Percentiles rank a stretch among this genome's conserved stretches.
These are phyloP conservation scores for Chamaecyparis obtusa DNA, from an alignment of 75 land plant species.

Conservation along the genomic window DNA sequence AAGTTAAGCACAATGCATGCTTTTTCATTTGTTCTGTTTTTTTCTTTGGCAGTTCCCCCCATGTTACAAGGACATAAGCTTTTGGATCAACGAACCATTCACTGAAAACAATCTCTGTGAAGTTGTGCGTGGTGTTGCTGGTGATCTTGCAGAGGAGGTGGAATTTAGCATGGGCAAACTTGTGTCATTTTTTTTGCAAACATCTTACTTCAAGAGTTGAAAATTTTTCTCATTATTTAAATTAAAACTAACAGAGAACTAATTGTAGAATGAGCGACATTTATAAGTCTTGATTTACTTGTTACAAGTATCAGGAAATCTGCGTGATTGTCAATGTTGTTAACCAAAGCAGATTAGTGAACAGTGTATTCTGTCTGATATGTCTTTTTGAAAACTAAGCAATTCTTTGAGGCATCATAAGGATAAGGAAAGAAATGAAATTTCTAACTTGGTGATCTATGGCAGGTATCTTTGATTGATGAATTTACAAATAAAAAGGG, in stretches of 20 bases:
- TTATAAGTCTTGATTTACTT: neutral
- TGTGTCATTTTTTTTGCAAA: neutral
- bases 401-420: neutral
- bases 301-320: neutral
- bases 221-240: neutral
- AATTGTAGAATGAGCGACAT: neutral
- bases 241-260: neutral
- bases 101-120: slow-evolving; percentile 98
- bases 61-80: slow-evolving; percentile 96
- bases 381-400: neutral
- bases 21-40: neutral
- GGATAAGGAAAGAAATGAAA: neutral
- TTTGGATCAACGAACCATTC: slow-evolving; percentile 91
- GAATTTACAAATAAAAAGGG: slow-evolving; percentile 94
- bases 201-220: neutral
- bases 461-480: slow-evolving; percentile 79
- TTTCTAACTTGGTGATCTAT: neutral
- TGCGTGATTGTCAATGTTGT: neutral
- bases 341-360: neutral
- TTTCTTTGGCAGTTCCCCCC: slow-evolving; percentile 73
- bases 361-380: neutral
- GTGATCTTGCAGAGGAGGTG: slow-evolving; percentile 98
- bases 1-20: neutral
- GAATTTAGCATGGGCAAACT: neutral
- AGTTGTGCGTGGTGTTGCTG: slow-evolving; percentile 93